Conservation (phyloP, 768 basidiomycete genomes). For the Leccinum rimulosum region DNA sequence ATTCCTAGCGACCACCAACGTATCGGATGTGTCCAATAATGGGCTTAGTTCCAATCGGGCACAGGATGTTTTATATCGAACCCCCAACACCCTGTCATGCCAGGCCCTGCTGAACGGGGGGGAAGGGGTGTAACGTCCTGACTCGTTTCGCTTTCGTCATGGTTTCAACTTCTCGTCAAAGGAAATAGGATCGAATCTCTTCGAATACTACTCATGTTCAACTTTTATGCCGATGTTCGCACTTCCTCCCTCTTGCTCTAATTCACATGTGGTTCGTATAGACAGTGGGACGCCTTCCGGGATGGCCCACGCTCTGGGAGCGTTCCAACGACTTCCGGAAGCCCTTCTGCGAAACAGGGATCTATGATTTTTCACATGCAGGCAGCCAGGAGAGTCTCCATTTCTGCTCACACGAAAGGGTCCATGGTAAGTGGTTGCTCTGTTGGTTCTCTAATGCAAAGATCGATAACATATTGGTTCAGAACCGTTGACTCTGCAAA, state of each 20-base stretch:
- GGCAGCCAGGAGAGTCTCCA: not conserved
- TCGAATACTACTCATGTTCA: not conserved
- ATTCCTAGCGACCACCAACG: not conserved
- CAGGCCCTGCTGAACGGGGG: not conserved
- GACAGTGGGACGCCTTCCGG: not conserved
- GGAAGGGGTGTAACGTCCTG: not conserved
- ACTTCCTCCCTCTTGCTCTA: conserved; percentile 4
- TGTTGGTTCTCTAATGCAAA: conserved; percentile 5
- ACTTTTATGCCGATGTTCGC: not conserved
- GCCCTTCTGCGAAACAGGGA: not conserved
- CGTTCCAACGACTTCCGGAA: conserved; percentile 5
- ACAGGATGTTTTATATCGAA: not conserved
- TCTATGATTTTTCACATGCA: not conserved
- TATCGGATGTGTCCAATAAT: not conserved
- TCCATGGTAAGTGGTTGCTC: conserved; percentile 5
- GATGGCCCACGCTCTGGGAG: not conserved
- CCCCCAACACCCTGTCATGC: not conserved
- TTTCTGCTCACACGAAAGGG: conserved; percentile 5
- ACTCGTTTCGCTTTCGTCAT: not conserved
- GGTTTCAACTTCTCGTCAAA: not conserved
- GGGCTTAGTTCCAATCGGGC: not conserved
- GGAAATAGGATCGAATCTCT: not conserved
- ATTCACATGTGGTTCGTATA: conserved; percentile 3
- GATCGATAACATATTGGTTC: conserved; percentile 10
- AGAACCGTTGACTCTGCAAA: not conserved